Evolutionary conservation across 176 grass and related monocot genomes (phyloP).

Genomic region (Musa itinerans): DNA sequence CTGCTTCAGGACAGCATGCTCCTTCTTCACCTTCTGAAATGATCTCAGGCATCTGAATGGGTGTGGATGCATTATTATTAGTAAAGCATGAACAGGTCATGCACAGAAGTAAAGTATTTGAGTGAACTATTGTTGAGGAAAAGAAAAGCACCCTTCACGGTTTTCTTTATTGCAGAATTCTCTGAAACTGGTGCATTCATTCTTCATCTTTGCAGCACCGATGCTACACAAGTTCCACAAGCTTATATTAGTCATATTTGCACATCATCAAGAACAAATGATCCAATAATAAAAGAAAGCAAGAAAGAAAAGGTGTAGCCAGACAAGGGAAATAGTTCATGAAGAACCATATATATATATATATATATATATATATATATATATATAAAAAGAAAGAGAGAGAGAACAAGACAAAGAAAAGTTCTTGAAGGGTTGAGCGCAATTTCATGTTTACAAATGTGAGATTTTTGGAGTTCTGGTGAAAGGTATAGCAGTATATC

Average conservation of each 20-base stretch:
- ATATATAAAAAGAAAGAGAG: background rate
- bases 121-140: background rate
- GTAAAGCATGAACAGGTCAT: background rate
- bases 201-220: conserved; percentile 72
- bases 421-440: too few relatives aligned
- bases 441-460: too few relatives aligned
- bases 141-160: conserved; percentile 49
- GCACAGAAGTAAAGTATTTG: background rate
- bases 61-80: background rate
- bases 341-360: background rate
- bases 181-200: conserved; percentile 66
- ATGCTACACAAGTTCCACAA: background rate
- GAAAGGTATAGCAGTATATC: too few relatives aligned
- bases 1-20: conserved; percentile 58
- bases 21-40: conserved; percentile 84
- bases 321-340: background rate
- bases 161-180: conserved; percentile 61
- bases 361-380: background rate
- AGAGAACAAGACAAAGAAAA: too few relatives aligned
- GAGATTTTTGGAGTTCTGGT: too few relatives aligned
- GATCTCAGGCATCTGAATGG: conserved; percentile 65
- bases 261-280: too few relatives aligned
- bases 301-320: background rate
- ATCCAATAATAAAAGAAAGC: background rate
- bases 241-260: background rate